These are phyloP conservation scores for Colletotrichum zoysiae DNA, from an alignment of 2,329 filamentous ascomycete species.

Conservation along the genomic window DNA sequence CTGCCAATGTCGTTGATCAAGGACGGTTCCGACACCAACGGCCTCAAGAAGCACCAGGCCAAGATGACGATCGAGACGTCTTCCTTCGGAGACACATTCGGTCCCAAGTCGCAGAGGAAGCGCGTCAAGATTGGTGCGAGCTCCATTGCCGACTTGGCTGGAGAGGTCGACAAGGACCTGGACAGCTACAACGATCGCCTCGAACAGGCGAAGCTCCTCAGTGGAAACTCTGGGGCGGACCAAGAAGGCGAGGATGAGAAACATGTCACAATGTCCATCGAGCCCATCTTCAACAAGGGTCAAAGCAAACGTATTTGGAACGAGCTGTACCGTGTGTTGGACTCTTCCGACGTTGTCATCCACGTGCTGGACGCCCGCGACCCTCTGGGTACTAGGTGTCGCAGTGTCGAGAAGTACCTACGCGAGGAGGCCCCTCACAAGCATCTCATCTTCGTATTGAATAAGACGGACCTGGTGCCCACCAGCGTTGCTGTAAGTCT, in stretches of 20 bases:
- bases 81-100: slow-evolving; percentile 90
- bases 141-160: slow-evolving; percentile 84
- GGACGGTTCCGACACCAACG: slow-evolving; percentile 81
- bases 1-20: slow-evolving; percentile 94
- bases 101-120: slow-evolving; percentile 93
- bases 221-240: slow-evolving; percentile 74
- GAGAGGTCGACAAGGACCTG: slow-evolving; percentile 83
- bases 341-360: slow-evolving; percentile 96
- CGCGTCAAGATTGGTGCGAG: slow-evolving; percentile 89
- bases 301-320: slow-evolving; percentile 98
- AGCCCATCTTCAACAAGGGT: slow-evolving; percentile 93
- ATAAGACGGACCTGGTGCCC: slow-evolving; percentile 94
- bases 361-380: slow-evolving; percentile 93
- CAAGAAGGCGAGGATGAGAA: slow-evolving; percentile 58
- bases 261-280: slow-evolving; percentile 73
- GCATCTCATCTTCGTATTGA: slow-evolving; percentile 89
- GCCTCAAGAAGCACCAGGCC: slow-evolving; percentile 90
- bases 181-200: slow-evolving; percentile 84
- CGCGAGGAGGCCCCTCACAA: slow-evolving; percentile 95
- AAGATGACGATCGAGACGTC: slow-evolving; percentile 93
- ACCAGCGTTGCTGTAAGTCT: slow-evolving; percentile 93
- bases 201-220: slow-evolving; percentile 82
- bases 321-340: slow-evolving; percentile 94
- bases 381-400: slow-evolving; percentile 89
- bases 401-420: slow-evolving; percentile 85